Evolutionary conservation across 2,329 filamentous ascomycete species (phyloP).

Genomic region (Capronia epimyces): DNA sequence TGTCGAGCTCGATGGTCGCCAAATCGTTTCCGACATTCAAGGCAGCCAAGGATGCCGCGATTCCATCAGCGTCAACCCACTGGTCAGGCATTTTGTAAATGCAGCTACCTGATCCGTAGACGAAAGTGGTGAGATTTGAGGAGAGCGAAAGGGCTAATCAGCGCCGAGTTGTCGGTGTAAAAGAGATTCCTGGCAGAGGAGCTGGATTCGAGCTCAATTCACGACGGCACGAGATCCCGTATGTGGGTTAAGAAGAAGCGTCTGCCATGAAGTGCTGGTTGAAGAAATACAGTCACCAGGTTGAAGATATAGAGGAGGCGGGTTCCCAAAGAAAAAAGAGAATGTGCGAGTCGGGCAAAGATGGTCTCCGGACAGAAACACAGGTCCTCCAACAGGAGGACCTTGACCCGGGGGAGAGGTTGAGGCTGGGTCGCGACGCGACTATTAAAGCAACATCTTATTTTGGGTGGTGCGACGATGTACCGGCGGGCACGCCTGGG

Average conservation of each 20-base stretch:
- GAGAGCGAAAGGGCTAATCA: background rate
- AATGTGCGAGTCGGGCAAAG: background rate
- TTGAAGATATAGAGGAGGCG: background rate
- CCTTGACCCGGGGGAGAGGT: background rate
- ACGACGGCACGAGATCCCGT: background rate
- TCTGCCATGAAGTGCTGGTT: background rate
- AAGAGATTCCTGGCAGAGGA: background rate
- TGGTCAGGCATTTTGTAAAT: slow-evolving; percentile 5
- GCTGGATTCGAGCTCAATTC: background rate
- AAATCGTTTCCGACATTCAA: slow-evolving; percentile 10
- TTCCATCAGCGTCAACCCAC: slow-evolving; percentile 7
- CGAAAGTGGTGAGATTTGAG: background rate
- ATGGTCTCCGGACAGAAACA: background rate
- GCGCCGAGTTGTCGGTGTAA: background rate
- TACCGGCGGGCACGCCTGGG: slow-evolving; percentile 11
- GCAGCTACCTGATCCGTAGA: background rate
- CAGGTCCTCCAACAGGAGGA: background rate
- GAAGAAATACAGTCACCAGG: background rate
- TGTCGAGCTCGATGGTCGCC: slow-evolving; percentile 25
- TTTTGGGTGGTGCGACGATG: background rate
- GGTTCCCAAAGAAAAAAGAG: background rate
- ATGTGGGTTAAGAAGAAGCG: background rate
- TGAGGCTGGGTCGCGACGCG: slow-evolving; percentile 9
- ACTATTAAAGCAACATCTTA: slow-evolving; percentile 18
- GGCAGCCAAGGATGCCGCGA: slow-evolving; percentile 12